Base-by-base conservation (phyloP, 345 rosid species). In the Brassica juncea region DNA sequence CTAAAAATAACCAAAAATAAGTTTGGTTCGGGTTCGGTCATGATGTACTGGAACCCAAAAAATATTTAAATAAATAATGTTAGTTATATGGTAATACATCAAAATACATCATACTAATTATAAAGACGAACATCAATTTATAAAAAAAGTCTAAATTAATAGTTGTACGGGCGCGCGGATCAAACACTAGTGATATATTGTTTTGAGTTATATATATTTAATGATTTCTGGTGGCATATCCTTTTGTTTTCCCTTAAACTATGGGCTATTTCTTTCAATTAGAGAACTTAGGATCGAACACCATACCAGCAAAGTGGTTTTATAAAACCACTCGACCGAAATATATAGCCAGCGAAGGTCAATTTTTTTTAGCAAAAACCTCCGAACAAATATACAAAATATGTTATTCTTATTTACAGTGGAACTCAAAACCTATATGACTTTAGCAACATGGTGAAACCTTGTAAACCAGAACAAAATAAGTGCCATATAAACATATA, bases 381-480 rank as follows among this genome's bases (percentile, higher is more conserved):
- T 66, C 35, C 3, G 0, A 77, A 32, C 7, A 31, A 42, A 67
- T 27, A 3, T 62, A 80, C 71, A 61, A 12, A 52, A 54, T 30
- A 69, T 35, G 66, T 68, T 80, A 74, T 74, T 68, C 25, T 27
- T 80, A 80, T 68, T 69, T 75, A 80, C 80, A 80, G 4, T 55
- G 68, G 21, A 55, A 80, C 47, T 19, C 21, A 39, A 70, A 80
- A 69, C 66, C 75, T 70, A 72, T 59, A 78, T 71, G 60, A 57
- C 35, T 71, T 55, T 57, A 66, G 62, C 52, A 27, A 63, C 66
- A 74, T 58, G 67, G 78, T 37, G 34, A 1, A 60, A 68, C 61
- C 70, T 60, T 32, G 30, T 6, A 75, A 70, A 74, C 59, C 66
- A 19, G 21, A 70, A 75, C 52, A 75, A 81, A 70, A 57, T 15